These are phyloP conservation scores for Pyrus communis DNA, from an alignment of 306 rosid species.

Conservation along the genomic window DNA sequence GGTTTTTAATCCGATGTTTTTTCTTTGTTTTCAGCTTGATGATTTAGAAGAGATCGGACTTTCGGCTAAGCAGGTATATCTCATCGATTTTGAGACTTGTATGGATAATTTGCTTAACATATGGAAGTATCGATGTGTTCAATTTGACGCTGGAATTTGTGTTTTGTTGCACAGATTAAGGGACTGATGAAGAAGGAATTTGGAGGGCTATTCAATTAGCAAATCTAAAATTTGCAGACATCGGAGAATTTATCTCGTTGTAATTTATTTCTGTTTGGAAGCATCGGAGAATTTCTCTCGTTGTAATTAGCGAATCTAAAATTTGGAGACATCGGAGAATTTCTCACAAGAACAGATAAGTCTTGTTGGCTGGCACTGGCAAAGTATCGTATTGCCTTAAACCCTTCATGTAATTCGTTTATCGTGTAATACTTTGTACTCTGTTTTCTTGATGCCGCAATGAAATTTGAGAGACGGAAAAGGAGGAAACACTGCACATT, in stretches of 20 bases:
- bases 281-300: neutral
- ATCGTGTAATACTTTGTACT: neutral
- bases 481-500: neutral
- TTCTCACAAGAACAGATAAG: neutral
- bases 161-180: slow-evolving; percentile 36
- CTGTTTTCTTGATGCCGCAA: neutral
- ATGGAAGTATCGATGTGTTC: neutral
- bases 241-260: neutral
- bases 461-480: neutral
- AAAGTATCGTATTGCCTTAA: slow-evolving; percentile 31
- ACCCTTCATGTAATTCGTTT: neutral
- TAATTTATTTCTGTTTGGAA: neutral
- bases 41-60: slow-evolving; percentile 78
- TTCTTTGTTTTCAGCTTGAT: slow-evolving; percentile 48
- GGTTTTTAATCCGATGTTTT: neutral
- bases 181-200: slow-evolving; percentile 52
- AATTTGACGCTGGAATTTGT: neutral
- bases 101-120: neutral
- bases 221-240: neutral
- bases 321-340: neutral
- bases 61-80: slow-evolving; percentile 67
- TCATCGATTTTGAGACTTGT: neutral
- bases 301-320: slow-evolving; percentile 12
- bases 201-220: slow-evolving; percentile 45
- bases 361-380: slow-evolving; percentile 26